Evolutionary conservation across 2,329 filamentous ascomycete genomes (phyloP).

Genomic region (Monilinia fructigena): DNA sequence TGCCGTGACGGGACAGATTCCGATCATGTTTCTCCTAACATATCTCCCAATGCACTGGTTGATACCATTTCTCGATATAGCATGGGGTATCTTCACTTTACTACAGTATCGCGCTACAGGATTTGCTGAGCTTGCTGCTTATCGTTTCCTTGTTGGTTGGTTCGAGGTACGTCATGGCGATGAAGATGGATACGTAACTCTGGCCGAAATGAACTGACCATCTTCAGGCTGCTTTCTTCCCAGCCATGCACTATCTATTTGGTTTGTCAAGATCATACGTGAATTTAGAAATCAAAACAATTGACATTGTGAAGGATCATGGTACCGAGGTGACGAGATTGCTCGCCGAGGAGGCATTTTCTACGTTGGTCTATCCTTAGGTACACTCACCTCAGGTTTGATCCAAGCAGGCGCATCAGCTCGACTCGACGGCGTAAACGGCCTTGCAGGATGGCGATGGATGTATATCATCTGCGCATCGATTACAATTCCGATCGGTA

Average conservation of each 20-base stretch:
- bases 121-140: slow-evolving; percentile 51
- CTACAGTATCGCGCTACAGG: slow-evolving; percentile 41
- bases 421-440: slow-evolving; percentile 31
- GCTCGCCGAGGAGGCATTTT: slow-evolving; percentile 33
- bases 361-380: slow-evolving; percentile 34
- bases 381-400: slow-evolving; percentile 33
- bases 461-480: slow-evolving; percentile 55
- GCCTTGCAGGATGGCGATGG: slow-evolving; percentile 45
- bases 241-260: slow-evolving; percentile 42
- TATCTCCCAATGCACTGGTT: slow-evolving; percentile 31
- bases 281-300: background rate
- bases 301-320: slow-evolving; percentile 28
- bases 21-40: slow-evolving; percentile 33
- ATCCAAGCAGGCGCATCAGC: slow-evolving; percentile 31
- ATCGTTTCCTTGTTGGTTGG: slow-evolving; percentile 46
- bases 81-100: slow-evolving; percentile 32
- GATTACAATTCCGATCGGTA: slow-evolving; percentile 54
- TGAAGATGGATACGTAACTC: background rate
- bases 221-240: slow-evolving; percentile 33
- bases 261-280: slow-evolving; percentile 26
- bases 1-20: slow-evolving; percentile 30
- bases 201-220: background rate
- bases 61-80: slow-evolving; percentile 30
- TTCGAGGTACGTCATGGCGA: slow-evolving; percentile 3
- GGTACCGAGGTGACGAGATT: slow-evolving; percentile 41